Evolutionary conservation across 495 filamentous ascomycete genomes (phyloP), one percentile per base, ranked within the genome.

Genomic region (Physcia stellaris): DNA sequence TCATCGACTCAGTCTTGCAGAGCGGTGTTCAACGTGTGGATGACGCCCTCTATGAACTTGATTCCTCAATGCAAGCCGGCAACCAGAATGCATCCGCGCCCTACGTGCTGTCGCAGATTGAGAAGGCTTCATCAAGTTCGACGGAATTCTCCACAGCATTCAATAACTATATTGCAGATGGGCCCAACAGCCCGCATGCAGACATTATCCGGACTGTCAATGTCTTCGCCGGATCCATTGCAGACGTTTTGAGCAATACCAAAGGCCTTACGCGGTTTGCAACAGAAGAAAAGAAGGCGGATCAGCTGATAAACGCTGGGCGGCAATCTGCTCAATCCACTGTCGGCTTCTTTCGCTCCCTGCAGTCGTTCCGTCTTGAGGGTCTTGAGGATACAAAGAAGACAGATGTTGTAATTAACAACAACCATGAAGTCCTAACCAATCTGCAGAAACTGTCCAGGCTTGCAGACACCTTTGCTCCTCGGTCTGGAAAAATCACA

Each of bases 41-140:
- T 51, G 90, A 98, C 59, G 86, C 90, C 35, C 61, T 98, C 18
- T 98, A 98, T 58, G 90, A 98, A 58, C 68, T 98, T 19, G 90
- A 98, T 56, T 95, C 90, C 4, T 77, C 81, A 37, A 96, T 94
- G 86, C 88, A 95, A 57, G 90, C 90, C 30, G 90, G 90, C 51
- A 98, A 98, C 61, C 88, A 95, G 63, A 96, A 87, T 49, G 90
- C 90, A 2, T 92, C 87, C 19, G 84, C 90, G n/a, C 73, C 86
- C 2, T 95, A 93, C 53, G 86, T 98, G 16, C 67, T 95, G 15
- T 95, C 88, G 2, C 90, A 95, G 57, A 83, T 94, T 35, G 90
- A 98, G 56, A 98, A 95, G 62, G 90, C 90, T 1, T 84, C 83
- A n/a, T 73, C 84, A 11, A 93, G 76, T 40, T 85, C 88, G 3